phyloP scores from a whole-genome alignment of 2,329 filamentous ascomycete species.

The Verticillium zaregamsianum region DNA sequence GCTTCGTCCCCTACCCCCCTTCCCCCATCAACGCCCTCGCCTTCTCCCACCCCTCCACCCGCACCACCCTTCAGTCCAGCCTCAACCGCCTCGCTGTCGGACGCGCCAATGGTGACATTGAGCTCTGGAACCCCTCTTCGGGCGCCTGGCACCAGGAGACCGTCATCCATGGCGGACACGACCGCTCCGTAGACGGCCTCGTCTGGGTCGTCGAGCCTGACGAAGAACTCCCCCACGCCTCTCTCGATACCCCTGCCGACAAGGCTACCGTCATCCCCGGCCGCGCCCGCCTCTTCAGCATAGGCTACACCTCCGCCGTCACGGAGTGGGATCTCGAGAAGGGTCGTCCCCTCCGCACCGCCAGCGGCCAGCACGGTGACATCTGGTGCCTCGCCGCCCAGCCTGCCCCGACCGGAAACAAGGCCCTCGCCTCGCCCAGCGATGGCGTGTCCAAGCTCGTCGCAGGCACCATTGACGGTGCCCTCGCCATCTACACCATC shows the following conservation, averaged over 20 bases:
- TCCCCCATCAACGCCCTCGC: slow-evolving; percentile 92
- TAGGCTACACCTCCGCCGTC: slow-evolving; percentile 86
- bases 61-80: slow-evolving; percentile 45
- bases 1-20: slow-evolving; percentile 89
- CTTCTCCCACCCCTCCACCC: slow-evolving; percentile 71
- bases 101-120: slow-evolving; percentile 90
- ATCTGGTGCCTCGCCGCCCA: slow-evolving; percentile 96
- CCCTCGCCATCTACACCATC: slow-evolving; percentile 81
- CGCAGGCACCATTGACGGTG: slow-evolving; percentile 85
- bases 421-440: slow-evolving; percentile 55
- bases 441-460: slow-evolving; percentile 59
- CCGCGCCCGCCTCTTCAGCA: slow-evolving; percentile 80
- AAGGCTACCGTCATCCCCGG: slow-evolving; percentile 26
- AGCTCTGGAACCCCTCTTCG: slow-evolving; percentile 89
- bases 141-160: slow-evolving; percentile 88
- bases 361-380: slow-evolving; percentile 88
- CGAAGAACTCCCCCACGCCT: slow-evolving; percentile 47
- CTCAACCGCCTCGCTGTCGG: slow-evolving; percentile 78
- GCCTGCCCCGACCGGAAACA: slow-evolving; percentile 40
- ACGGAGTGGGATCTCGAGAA: slow-evolving; percentile 92
- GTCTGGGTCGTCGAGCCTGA: slow-evolving; percentile 87
- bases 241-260: background rate
- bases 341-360: slow-evolving; percentile 73
- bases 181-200: slow-evolving; percentile 83
- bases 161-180: slow-evolving; percentile 76